These are phyloP conservation scores for Gentiana straminea DNA, from an alignment of 257 asterid species.

Conservation along the genomic window DNA sequence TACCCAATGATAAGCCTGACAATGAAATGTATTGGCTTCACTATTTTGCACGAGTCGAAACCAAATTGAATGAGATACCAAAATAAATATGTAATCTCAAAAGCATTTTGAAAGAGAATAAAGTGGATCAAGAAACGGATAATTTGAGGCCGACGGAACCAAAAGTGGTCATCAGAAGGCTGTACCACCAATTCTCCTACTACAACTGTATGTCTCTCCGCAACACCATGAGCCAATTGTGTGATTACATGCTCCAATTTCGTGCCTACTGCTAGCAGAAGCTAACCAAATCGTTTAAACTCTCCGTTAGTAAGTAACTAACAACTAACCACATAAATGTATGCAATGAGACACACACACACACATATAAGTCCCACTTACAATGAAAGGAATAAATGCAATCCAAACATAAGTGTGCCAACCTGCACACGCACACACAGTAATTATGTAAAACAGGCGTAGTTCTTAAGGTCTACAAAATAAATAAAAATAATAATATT, in stretches of 20 bases:
- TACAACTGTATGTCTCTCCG: slow-evolving; percentile 86
- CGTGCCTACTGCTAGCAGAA: slow-evolving; percentile 85
- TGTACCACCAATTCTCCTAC: slow-evolving; percentile 82
- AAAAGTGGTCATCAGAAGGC: slow-evolving; percentile 91
- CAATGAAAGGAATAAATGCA: slow-evolving; percentile 16
- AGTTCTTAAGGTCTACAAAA: no score
- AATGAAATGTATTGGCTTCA: slow-evolving; percentile 66
- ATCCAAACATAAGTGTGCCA: slow-evolving; percentile 18
- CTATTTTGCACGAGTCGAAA: slow-evolving; percentile 72
- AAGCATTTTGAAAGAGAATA: slow-evolving; percentile 95
- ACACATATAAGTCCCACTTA: no score
- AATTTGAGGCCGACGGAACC: slow-evolving; percentile 73
- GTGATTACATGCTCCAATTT: slow-evolving; percentile 90
- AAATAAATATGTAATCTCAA: slow-evolving; percentile 96
- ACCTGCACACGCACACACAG: no score
- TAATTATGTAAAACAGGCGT: no score
- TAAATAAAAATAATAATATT: no score
- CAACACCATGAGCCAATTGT: slow-evolving; percentile 90
- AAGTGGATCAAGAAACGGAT: slow-evolving; percentile 81
- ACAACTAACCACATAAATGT: no score
- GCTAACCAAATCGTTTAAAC: slow-evolving; percentile 22
- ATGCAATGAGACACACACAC: no score
- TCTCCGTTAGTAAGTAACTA: no score
- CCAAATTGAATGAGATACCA: slow-evolving; percentile 67
- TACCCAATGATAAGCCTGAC: slow-evolving; percentile 87